A percentile compares a stretch with the other conserved stretches of the same genome.
Evolutionary conservation across 202 grass and related monocot species (phyloP).

Genomic region (Zoysia matrella): DNA sequence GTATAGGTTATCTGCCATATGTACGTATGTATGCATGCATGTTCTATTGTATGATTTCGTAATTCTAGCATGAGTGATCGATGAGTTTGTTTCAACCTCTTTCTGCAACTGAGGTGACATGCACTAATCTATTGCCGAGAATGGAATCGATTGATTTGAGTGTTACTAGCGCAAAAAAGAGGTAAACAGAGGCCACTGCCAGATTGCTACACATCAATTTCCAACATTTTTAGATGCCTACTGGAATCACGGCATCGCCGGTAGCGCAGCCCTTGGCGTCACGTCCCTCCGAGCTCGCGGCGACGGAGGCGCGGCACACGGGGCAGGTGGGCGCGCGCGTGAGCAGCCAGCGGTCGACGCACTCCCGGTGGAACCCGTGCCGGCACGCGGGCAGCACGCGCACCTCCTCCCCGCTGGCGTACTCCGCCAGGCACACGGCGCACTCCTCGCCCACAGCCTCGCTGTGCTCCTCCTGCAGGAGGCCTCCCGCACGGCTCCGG

Average conservation of each 20-base stretch:
- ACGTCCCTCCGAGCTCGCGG: neutral
- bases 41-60: neutral
- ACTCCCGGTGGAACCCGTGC: constrained; percentile 65
- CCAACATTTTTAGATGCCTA: neutral
- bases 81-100: neutral
- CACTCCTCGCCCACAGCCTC: constrained; percentile 19
- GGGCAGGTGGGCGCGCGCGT: constrained; percentile 60
- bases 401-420: constrained; percentile 52
- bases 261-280: constrained; percentile 15
- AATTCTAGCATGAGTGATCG: neutral
- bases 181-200: too few relatives aligned
- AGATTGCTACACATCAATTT: too few relatives aligned
- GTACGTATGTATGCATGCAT: neutral
- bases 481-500: neutral
- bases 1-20: neutral
- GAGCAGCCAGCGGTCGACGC: constrained; percentile 64
- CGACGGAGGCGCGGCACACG: constrained; percentile 48
- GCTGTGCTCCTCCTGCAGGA: neutral
- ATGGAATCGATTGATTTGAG: too few relatives aligned
- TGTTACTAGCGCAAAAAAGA: too few relatives aligned
- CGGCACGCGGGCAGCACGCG: constrained; percentile 58
- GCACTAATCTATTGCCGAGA: too few relatives aligned
- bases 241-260: neutral
- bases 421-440: constrained; percentile 63
- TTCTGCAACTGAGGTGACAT: neutral